These are phyloP conservation scores for Rhizophora apiculata DNA, from an alignment of 345 rosid species.

Conservation along the genomic window DNA sequence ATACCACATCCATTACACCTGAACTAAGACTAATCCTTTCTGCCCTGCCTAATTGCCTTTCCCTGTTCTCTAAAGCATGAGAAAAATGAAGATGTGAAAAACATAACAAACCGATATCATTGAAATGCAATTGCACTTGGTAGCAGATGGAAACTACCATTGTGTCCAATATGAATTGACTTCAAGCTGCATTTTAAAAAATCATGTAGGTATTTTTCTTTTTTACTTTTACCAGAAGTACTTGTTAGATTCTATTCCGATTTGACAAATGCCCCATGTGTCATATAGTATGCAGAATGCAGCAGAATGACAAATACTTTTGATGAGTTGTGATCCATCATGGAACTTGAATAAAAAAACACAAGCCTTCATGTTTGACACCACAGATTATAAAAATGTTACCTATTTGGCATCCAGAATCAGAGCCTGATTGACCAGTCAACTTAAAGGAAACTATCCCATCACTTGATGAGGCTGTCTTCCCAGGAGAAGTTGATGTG, in stretches of 20 bases:
- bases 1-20: conserved; percentile 25
- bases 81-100: background rate
- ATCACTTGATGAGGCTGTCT: conserved; percentile 26
- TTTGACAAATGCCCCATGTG: no score
- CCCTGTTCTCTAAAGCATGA: conserved; percentile 18
- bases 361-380: background rate
- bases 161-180: no score
- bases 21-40: conserved; percentile 47
- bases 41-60: conserved; percentile 33
- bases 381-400: background rate
- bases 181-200: no score
- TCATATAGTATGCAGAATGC: background rate
- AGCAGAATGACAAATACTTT: background rate
- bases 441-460: conserved; percentile 40
- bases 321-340: background rate
- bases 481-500: conserved; percentile 45
- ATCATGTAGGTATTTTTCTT: no score
- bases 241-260: no score
- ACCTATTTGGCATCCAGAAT: conserved; percentile 36
- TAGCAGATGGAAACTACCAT: no score
- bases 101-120: background rate
- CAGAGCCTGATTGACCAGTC: conserved; percentile 27
- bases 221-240: no score
- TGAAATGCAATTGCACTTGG: background rate
- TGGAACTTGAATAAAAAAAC: background rate